Evolutionary conservation across 2,329 filamentous ascomycete species (phyloP).

Genomic region (Hymenoscyphus salicellus): DNA sequence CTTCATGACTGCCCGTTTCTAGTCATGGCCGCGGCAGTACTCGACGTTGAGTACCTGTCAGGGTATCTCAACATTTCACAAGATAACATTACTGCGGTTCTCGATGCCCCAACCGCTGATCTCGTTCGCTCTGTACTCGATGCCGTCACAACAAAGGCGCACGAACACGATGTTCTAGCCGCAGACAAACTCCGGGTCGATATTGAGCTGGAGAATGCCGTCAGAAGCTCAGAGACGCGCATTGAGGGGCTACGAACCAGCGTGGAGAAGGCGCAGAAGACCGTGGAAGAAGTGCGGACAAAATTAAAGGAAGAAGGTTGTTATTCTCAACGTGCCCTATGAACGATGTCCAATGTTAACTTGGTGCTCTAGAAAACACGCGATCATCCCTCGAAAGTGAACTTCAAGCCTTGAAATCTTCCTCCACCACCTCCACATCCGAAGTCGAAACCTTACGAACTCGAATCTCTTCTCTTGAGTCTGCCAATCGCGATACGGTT

Average conservation of each 20-base stretch:
- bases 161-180: conserved; percentile 76
- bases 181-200: conserved; percentile 86
- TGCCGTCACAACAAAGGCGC: conserved; percentile 73
- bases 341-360: conserved; percentile 17
- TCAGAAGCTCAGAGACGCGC: conserved; percentile 79
- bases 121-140: conserved; percentile 73
- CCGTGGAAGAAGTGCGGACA: conserved; percentile 75
- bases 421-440: conserved; percentile 68
- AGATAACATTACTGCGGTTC: conserved; percentile 56
- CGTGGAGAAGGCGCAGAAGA: conserved; percentile 78
- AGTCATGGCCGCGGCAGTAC: conserved; percentile 56
- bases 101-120: conserved; percentile 70
- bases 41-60: conserved; percentile 72
- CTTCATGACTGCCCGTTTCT: conserved; percentile 25
- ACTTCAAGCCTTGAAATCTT: conserved; percentile 72
- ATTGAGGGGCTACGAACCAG: conserved; percentile 77
- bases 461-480: conserved; percentile 82
- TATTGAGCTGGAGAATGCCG: conserved; percentile 88
- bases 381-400: conserved; percentile 77
- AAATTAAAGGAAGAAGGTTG: conserved; percentile 81
- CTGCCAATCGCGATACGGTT: conserved; percentile 86
- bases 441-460: conserved; percentile 74
- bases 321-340: conserved; percentile 22
- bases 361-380: conserved; percentile 61
- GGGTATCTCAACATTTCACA: conserved; percentile 68